Evolutionary conservation across 192 early-diverging fungal species (phyloP), one percentile per base, ranked within the genome.

Genomic region (Radiomyces spectabilis): DNA sequence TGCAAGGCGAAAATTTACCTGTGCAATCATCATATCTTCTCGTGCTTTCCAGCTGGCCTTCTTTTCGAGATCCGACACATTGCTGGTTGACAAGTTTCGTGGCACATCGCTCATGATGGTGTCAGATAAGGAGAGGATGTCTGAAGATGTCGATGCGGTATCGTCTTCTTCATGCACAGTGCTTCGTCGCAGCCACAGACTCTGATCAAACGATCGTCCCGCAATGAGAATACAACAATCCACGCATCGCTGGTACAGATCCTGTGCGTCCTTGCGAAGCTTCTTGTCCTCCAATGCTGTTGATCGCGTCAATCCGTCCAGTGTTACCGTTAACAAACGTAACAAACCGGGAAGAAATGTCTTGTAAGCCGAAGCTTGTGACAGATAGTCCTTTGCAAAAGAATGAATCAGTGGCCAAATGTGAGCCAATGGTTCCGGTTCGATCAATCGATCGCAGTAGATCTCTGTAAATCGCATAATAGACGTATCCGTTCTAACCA

Each of bases 221-320:
- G 80, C 79, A 47, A 87, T 83, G 37, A 85, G 65, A 16, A 91
- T 81, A 55, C 89, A 89, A 27, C 79, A 80, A 43, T 93, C 91
- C 21, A 85, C 59, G 37, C 85, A 73, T 2, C 80, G 69, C 47
- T 73, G 68, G 43, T 79, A 82, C 2, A 73, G 41, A 19, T 82
- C 80, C 34, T 82, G 72, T 10, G 73, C 78, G 27, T 86, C 84
- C 27, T 68, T 72, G 0, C 83, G 68, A 25, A 75, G 62, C 38
- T 79, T 69, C 41, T 80, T 85, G 43, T 89, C 86, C 3, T 74
- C 58, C 2, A 66, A 76, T 6, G 77, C 55, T 27, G 71, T 76
- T 0, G 41, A 57, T 37, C 33, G 29, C 2, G 27, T 40, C 5
- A 62, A 35, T 1, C 13, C 25, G 29, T 83, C 74, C 15, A 78